Base-by-base conservation (phyloP, 1,284 basidiomycete genomes). In the Waitea zeae region DNA sequence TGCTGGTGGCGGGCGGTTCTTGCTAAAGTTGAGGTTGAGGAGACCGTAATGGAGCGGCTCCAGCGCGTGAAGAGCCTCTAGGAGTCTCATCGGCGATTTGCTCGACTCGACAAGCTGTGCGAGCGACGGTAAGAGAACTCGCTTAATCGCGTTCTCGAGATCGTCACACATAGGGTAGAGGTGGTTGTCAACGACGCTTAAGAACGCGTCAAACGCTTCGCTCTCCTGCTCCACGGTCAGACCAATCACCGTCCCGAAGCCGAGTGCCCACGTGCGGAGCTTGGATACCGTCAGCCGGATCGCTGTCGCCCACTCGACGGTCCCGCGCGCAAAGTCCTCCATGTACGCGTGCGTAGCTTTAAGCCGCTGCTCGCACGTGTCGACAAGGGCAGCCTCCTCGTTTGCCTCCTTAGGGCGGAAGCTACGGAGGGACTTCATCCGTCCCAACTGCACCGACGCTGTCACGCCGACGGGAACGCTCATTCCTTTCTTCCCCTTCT, bases 131-230 rank as follows among this genome's bases (percentile, higher is more conserved):
- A 80, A 50, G 3, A 82, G 54, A 20, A 56, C 52, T 27, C 65
- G 60, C 32, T 61, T 60, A 31, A 83, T 54, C 9, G 58, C 52
- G 1, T 52, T 53, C 30, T 75, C 64, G 30, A 80, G 53, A 14
- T 59, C 58, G 15, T 58, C 53, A 33, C 64, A 61, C 9, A 72
- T 58, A 2, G 67, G 65, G 30, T 67, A 47, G 3, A 81, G 59
- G 17, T 67, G 58, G 20, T 60, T 50, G 29, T 63, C 58, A 30
- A 81, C 59, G n/a, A 80, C 60, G 2, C 51, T 45, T 12, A 73
- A 48, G 49, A 82, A 83, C 3, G 80, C 78, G 37, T 78, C 71
- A 45, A 79, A 82, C 1, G 81, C 77, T 49, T 84, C 80, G 13
- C 28, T 30, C 9, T 56, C 58, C 9, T 46, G 48, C 5, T 50